Base-by-base conservation (phyloP, 805 yeast species). In the Yarrowia sp. region DNA sequence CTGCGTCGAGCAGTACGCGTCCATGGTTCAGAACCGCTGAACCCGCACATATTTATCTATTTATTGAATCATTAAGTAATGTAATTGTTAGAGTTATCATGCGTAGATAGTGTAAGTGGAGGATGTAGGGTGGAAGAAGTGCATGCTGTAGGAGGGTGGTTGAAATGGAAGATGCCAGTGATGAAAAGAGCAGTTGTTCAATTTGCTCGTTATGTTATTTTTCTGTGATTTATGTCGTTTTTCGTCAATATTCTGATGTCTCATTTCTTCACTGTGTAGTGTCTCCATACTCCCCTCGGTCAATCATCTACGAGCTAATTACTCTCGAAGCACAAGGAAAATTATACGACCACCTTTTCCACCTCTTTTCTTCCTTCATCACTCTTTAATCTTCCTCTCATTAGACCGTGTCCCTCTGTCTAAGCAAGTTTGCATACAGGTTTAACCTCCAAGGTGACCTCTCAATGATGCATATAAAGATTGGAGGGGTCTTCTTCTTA, bases 361-460 rank as follows among this genome's bases (percentile, higher is more conserved):
- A n/a, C 22, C 48, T 43, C 48, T 26, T 16, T n/a, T 45, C 26
- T 22, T 12, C 46, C 46, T 42, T 15, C 46, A 15, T 42, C 16
- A 15, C 16, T 2, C 40, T 38, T 38, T 4, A 38, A 11, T 38
- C 40, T 11, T 2, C 10, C 14, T 46, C 19, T 46, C 19, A 8
- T 5, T 35, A 50, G 14, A 26, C 55, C 40, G 8, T 9, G 16
- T 19, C 22, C n/a, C 11, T 14, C 16, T 2, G 7, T 15, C 8
- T n/a, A 3, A 15, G 26, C 58, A n/a, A 50, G 42, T 12, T 16
- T 19, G 58, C 58, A 36, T 36, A 52, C 42, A n/a, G 19, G 14
- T 53, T 53, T 53, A 53, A 53, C 58, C 58, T 38, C 58, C 58
- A 53, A 53, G 58, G 58, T 53, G 58, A 8, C 22, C 22, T 8